Conservation (phyloP, 225 moss, liverwort and hornwort species). For the Polytrichum formosum region DNA sequence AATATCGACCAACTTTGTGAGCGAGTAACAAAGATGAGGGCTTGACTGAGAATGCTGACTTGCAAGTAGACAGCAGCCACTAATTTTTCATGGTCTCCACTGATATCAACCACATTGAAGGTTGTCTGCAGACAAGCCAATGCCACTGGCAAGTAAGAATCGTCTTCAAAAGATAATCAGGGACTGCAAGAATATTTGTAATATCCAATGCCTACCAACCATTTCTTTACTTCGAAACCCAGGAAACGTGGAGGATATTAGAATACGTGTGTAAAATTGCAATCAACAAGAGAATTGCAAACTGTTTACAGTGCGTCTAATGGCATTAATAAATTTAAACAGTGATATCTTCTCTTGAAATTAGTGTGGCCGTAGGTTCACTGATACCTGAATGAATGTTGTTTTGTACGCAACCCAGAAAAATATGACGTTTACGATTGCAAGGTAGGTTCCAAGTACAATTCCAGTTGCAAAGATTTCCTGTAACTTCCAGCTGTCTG, state of each 20-base stretch:
- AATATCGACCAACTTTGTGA: slow-evolving; percentile 44
- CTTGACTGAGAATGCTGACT: slow-evolving; percentile 57
- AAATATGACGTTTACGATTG: slow-evolving; percentile 70
- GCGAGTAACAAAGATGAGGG: slow-evolving; percentile 61
- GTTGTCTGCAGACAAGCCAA: not conserved
- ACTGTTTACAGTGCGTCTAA: too few relatives aligned
- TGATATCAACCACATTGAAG: not conserved
- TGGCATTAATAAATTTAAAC: too few relatives aligned
- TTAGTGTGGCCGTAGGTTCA: too few relatives aligned
- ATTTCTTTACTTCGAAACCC: too few relatives aligned
- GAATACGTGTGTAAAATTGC: too few relatives aligned
- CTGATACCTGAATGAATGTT: slow-evolving; percentile 35
- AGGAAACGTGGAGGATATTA: too few relatives aligned
- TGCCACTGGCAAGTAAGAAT: too few relatives aligned
- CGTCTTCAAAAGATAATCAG: too few relatives aligned
- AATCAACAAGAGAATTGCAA: too few relatives aligned
- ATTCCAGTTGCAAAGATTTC: slow-evolving; percentile 77
- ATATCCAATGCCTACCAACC: too few relatives aligned
- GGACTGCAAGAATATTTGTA: too few relatives aligned
- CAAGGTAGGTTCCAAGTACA: slow-evolving; percentile 67
- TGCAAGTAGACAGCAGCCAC: slow-evolving; percentile 58
- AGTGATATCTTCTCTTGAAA: too few relatives aligned
- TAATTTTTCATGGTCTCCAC: not conserved
- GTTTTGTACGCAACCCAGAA: slow-evolving; percentile 56
- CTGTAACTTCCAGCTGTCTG: slow-evolving; percentile 76